Evolutionary conservation across 2,329 filamentous ascomycete species (phyloP).

Genomic region (Fusarium oxysporum): DNA sequence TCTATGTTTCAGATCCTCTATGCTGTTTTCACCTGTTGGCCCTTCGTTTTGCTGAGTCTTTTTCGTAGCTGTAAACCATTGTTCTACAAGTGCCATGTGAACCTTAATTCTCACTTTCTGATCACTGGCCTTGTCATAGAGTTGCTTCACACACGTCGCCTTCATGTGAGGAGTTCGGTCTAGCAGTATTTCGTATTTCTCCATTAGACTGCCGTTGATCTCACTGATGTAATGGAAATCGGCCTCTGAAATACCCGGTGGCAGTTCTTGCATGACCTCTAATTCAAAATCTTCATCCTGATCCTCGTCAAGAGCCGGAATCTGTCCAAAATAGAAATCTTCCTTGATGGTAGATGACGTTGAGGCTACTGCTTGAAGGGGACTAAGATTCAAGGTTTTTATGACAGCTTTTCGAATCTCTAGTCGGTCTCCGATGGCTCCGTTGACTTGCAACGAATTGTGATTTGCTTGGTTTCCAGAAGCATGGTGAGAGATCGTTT

Average conservation of each 20-base stretch:
- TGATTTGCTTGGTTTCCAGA: background rate
- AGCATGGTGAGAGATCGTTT: background rate
- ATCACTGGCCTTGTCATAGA: background rate
- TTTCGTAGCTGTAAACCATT: background rate
- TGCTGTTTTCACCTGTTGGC: background rate
- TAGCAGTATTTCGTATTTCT: background rate
- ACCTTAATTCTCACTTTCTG: background rate
- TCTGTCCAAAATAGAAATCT: background rate
- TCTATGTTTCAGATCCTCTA: background rate
- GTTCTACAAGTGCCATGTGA: background rate
- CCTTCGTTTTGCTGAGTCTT: background rate
- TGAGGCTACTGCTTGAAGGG: background rate
- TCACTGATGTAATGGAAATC: background rate
- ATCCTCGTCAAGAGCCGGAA: conserved; percentile 2
- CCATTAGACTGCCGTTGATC: background rate
- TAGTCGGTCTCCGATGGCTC: background rate
- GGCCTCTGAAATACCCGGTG: background rate
- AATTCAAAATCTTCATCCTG: background rate
- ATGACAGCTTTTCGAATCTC: background rate
- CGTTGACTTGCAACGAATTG: background rate
- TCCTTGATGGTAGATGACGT: background rate
- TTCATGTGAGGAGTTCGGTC: background rate
- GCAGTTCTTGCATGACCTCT: background rate
- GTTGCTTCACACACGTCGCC: background rate
- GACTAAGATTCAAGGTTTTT: background rate